Evolutionary conservation across 148 eudicot species (phyloP).

Genomic region (Euryodendron excelsum): DNA sequence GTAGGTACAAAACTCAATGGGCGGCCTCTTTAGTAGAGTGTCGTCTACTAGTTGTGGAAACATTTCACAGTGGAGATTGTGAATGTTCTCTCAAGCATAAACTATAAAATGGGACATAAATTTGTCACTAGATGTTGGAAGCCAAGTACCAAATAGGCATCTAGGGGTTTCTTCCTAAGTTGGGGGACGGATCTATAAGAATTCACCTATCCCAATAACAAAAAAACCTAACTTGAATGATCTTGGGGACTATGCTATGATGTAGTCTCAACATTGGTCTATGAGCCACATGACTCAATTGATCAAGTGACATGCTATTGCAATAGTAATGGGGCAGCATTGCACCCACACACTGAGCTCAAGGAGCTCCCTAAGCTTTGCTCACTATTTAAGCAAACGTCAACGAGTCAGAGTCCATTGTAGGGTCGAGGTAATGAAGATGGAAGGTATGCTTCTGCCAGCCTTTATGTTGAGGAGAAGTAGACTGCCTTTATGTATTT

Average conservation of each 20-base stretch:
- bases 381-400: neutral
- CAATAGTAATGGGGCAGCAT: neutral
- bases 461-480: neutral
- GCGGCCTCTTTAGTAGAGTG: neutral
- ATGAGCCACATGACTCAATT: neutral
- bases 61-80: too few species aligned
- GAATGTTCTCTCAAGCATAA: too few species aligned
- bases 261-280: neutral
- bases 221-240: too few species aligned
- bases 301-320: neutral
- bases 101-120: too few species aligned
- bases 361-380: neutral
- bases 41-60: too few species aligned
- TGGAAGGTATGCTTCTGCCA: neutral
- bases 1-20: too few species aligned
- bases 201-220: too few species aligned
- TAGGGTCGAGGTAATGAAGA: neutral
- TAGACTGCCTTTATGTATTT: neutral
- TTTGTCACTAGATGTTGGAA: too few species aligned
- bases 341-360: neutral
- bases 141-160: too few species aligned
- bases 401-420: neutral
- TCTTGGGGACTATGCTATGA: too few species aligned
- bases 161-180: too few species aligned
- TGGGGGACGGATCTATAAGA: too few species aligned